Evolutionary conservation across 2,329 filamentous ascomycete genomes (phyloP).

Genomic region (Penicillium digitatum): DNA sequence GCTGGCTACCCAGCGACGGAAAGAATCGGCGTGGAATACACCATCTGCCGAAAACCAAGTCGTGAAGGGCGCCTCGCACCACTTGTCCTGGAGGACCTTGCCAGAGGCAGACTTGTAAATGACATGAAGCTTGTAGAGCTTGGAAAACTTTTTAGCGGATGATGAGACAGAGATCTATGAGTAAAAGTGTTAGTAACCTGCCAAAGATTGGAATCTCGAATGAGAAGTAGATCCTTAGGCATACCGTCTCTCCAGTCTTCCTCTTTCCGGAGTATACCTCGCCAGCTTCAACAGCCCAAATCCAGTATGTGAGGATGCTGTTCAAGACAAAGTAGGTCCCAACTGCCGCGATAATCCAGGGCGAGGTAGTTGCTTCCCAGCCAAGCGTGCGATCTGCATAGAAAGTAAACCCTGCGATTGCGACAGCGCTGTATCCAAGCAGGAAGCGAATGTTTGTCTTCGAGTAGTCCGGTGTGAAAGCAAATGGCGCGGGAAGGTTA

Average conservation of each 20-base stretch:
- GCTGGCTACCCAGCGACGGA: conserved; percentile 59
- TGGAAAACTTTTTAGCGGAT: conserved; percentile 71
- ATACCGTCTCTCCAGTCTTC: conserved; percentile 62
- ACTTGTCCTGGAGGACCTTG: conserved; percentile 43
- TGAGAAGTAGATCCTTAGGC: conserved; percentile 13
- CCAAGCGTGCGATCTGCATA: conserved; percentile 87
- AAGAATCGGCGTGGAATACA: conserved; percentile 57
- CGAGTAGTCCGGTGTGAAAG: conserved; percentile 74
- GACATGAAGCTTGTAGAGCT: conserved; percentile 73
- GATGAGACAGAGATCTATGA: conserved; percentile 68
- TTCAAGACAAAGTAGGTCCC: conserved; percentile 76
- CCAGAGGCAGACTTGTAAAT: conserved; percentile 39
- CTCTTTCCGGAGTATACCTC: conserved; percentile 73
- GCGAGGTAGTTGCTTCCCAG: conserved; percentile 75
- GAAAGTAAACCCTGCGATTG: conserved; percentile 78
- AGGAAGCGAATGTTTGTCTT: conserved; percentile 77
- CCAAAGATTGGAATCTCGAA: neutral
- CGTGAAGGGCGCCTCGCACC: conserved; percentile 56
- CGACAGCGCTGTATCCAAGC: conserved; percentile 78
- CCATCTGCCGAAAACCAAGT: conserved; percentile 58
- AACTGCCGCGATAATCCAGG: conserved; percentile 76
- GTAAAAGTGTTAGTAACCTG: conserved; percentile 4
- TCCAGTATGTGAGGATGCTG: conserved; percentile 73
- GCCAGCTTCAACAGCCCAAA: conserved; percentile 75
- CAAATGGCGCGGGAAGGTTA: conserved; percentile 59